Evolutionary conservation across 169 alveolate genomes (phyloP), one percentile per base, ranked within the genome.

Genomic region (Sarcocystis neurona): DNA sequence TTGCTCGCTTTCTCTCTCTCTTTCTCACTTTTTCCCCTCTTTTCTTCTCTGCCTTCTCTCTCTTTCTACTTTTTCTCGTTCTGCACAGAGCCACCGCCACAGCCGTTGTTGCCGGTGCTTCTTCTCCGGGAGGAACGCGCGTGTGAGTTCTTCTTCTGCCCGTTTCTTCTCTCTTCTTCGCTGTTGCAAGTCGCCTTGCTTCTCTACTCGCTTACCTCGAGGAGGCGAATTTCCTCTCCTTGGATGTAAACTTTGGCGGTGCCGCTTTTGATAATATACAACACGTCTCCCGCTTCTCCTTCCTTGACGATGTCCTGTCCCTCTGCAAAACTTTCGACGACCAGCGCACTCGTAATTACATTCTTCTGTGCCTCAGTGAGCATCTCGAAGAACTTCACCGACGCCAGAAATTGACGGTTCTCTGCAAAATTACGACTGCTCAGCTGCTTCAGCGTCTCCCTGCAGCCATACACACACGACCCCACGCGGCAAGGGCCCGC

Each of bases 231-330:
- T 90, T 94, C 95, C 75, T 93, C 91, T 58, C 91, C 96, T 46
- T 94, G 92, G 72, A 96, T 96, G 84, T 86, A 94, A 32, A 96
- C 98, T 41, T 93, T 95, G 46, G 97, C 99, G 41, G 84, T 92
- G 41, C 99, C 99, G 84, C 96, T 95, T 84, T 97, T 97, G 43
- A 97, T 79, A 72, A 97, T 97, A 90, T 94, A 97, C 44, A 97
- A 92, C 70, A 95, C 96, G 89, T 97, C 98, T 0, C 99, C 99
- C 43, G 88, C 92, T 68, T 97, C 99, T 20, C 98, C 98, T 89
- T 97, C 97, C 47, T 93, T 94, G 12, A 97, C 98, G n/a, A 97
- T 97, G 46, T 88, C 91, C 70, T 95, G 97, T 27, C 96, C 97
- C 2, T 95, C 91, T n/a, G 79, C 77, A 79, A 95, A 97, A 44